phyloP scores from a whole-genome alignment of 139 green algal species.

The Chlamydomonas sp. region DNA sequence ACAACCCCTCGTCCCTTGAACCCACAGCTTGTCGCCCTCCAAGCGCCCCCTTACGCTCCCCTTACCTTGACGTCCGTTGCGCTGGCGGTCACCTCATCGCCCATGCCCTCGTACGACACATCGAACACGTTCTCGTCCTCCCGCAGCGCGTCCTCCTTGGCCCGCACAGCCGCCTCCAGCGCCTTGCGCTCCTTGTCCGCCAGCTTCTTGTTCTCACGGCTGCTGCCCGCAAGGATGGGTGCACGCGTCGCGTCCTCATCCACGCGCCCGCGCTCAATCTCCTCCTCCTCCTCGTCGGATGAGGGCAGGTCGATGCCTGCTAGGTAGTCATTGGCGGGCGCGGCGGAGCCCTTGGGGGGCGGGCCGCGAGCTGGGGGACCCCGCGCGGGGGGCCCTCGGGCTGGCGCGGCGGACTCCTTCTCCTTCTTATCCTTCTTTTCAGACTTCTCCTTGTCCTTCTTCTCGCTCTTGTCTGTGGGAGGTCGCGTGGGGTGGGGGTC shows the following conservation, averaged over 20 bases:
- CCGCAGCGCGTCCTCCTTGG: constrained; percentile 87
- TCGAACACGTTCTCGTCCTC: constrained; percentile 99
- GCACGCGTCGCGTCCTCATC: constrained; percentile 59
- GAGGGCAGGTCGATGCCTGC: constrained; percentile 94
- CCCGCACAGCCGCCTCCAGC: constrained; percentile 76
- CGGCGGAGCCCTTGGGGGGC: constrained; percentile 19
- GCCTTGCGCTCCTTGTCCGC: constrained; percentile 87
- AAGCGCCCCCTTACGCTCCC: background rate
- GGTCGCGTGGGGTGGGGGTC: too few relatives aligned
- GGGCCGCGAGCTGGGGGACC: background rate
- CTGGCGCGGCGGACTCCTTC: constrained; percentile 29
- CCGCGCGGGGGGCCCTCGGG: background rate
- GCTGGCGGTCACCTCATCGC: constrained; percentile 60
- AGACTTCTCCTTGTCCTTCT: constrained; percentile 53
- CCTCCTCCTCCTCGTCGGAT: constrained; percentile 77
- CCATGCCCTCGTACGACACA: constrained; percentile 90
- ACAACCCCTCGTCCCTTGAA: background rate
- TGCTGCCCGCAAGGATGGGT: constrained; percentile 51
- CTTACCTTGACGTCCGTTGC: constrained; percentile 94
- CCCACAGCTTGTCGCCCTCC: background rate
- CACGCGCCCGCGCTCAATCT: constrained; percentile 63
- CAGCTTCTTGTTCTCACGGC: constrained; percentile 84
- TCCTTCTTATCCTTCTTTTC: constrained; percentile 52
- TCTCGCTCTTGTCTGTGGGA: constrained; percentile 46
- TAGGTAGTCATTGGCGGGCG: constrained; percentile 76